Evolutionary conservation across 2,329 filamentous ascomycete genomes (phyloP).

Genomic region (Aspergillus ochraceus): DNA sequence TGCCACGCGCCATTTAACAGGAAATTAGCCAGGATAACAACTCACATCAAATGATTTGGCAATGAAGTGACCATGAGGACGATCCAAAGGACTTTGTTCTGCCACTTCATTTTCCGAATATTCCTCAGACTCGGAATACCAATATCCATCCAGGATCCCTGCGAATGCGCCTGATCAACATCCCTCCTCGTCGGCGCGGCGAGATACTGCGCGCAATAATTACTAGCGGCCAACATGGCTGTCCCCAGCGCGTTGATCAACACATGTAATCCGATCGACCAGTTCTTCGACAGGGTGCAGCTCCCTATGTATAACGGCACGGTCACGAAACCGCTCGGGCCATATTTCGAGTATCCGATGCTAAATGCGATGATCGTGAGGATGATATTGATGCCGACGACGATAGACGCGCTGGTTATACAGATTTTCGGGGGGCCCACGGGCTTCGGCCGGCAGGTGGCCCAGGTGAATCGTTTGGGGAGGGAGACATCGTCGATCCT

Average conservation of each 20-base stretch:
- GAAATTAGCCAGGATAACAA: background rate
- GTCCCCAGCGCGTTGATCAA: slow-evolving; percentile 50
- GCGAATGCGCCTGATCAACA: slow-evolving; percentile 48
- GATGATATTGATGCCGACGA: background rate
- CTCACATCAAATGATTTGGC: slow-evolving; percentile 4
- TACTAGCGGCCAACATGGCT: slow-evolving; percentile 46
- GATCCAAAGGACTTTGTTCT: slow-evolving; percentile 10
- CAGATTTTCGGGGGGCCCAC: background rate
- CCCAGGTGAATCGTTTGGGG: background rate
- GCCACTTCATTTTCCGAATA: slow-evolving; percentile 32
- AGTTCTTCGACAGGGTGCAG: background rate
- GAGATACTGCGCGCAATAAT: slow-evolving; percentile 54
- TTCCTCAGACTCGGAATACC: slow-evolving; percentile 38
- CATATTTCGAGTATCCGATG: background rate
- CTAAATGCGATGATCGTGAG: background rate
- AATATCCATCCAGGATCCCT: slow-evolving; percentile 45
- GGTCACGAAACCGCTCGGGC: background rate
- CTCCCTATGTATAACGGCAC: background rate
- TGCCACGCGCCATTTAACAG: background rate
- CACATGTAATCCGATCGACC: slow-evolving; percentile 38
- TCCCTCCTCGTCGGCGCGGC: slow-evolving; percentile 51
- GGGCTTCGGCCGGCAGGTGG: background rate
- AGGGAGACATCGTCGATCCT: background rate
- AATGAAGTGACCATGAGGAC: slow-evolving; percentile 1
- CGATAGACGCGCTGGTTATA: background rate